Conservation (phyloP, 148 eudicot genomes). For the Diospyros lotus region DNA sequence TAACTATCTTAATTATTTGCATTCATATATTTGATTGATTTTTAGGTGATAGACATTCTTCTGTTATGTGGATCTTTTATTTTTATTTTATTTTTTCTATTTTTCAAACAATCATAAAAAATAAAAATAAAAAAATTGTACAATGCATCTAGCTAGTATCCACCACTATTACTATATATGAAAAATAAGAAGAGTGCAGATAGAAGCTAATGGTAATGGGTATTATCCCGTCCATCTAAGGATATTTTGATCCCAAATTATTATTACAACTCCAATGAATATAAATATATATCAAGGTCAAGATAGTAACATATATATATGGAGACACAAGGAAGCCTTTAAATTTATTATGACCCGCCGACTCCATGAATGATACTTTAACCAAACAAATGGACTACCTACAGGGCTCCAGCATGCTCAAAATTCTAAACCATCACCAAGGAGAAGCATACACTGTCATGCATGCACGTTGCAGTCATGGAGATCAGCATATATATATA, state of each 20-base stretch:
- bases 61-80: no score
- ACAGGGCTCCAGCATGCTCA: background rate
- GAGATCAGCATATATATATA: background rate
- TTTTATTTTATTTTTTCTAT: no score
- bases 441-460: background rate
- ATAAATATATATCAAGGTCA: background rate
- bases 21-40: no score
- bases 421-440: background rate
- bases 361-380: background rate
- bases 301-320: background rate
- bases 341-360: background rate
- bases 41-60: no score
- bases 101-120: no score
- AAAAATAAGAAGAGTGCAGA: background rate
- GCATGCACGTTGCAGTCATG: no score
- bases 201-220: background rate
- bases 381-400: background rate
- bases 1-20: no score
- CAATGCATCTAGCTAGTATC: no score
- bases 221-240: background rate
- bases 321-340: background rate
- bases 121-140: no score
- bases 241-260: background rate
- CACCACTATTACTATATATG: background rate
- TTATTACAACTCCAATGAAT: background rate